Evolutionary conservation across 2,329 filamentous ascomycete genomes (phyloP).

Genomic region (Neonectria coccinea): DNA sequence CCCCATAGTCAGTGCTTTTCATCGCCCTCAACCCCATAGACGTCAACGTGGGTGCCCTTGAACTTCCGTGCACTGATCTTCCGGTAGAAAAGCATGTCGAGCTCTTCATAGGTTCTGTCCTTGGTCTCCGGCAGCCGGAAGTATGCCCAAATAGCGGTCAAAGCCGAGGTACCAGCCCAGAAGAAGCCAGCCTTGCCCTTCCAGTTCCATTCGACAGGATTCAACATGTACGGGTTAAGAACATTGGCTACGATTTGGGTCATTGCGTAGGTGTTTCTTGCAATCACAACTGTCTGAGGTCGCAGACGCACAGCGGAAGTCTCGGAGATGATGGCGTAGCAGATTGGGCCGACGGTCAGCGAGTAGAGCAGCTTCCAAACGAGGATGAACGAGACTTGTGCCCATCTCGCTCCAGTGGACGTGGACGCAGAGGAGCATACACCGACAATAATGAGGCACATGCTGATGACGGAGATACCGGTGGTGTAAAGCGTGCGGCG

Average conservation of each 20-base stretch:
- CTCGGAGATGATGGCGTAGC: constrained; percentile 57
- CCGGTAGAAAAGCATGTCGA: constrained; percentile 51
- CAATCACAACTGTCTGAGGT: constrained; percentile 57
- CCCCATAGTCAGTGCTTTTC: background rate
- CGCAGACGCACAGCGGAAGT: constrained; percentile 56
- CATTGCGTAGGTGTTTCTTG: constrained; percentile 48
- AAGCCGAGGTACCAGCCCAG: constrained; percentile 44
- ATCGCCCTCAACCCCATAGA: background rate
- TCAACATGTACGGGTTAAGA: constrained; percentile 50
- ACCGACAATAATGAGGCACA: constrained; percentile 50
- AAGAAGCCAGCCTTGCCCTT: constrained; percentile 53
- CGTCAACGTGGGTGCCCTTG: constrained; percentile 15
- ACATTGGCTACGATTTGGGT: constrained; percentile 47
- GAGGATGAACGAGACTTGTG: constrained; percentile 54
- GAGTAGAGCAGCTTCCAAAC: constrained; percentile 59
- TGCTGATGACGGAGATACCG: constrained; percentile 52
- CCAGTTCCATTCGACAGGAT: constrained; percentile 50
- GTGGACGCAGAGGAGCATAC: constrained; percentile 46
- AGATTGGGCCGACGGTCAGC: constrained; percentile 58
- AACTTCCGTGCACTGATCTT: constrained; percentile 52
- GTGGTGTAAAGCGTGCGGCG: constrained; percentile 55
- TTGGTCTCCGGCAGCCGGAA: constrained; percentile 51
- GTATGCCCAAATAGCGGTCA: constrained; percentile 49
- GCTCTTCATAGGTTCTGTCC: constrained; percentile 49
- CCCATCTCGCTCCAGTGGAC: constrained; percentile 43